Evolutionary conservation across 441 rosid genomes (phyloP).

Genomic region (Croton laevigatus): DNA sequence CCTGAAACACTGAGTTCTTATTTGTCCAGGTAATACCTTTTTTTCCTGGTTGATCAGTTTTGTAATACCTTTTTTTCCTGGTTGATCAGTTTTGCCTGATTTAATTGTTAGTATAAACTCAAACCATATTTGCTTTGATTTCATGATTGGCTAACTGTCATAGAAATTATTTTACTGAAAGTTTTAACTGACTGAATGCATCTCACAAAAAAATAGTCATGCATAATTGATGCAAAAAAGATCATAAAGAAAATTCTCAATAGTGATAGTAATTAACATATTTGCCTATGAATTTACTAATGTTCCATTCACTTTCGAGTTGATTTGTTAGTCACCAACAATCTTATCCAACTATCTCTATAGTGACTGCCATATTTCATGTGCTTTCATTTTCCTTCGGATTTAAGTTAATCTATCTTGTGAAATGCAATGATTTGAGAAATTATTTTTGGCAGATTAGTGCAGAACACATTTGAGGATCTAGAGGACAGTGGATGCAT

Average conservation of each 20-base stretch:
- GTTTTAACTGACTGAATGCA: background rate
- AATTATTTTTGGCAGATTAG: constrained; percentile 57
- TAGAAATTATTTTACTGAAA: background rate
- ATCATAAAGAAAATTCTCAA: background rate
- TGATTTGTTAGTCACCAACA: background rate
- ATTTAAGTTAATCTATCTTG: constrained; percentile 10
- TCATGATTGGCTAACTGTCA: background rate
- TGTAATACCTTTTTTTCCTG: constrained; percentile 19
- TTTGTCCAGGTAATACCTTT: constrained; percentile 64
- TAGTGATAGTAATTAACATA: background rate
- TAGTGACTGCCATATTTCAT: constrained; percentile 13
- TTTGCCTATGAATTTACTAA: background rate
- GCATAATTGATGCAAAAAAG: background rate
- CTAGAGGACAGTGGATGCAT: constrained; percentile 99
- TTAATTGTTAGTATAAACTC: background rate
- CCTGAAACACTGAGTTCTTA: constrained; percentile 71
- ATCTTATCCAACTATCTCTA: background rate
- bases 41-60: background rate
- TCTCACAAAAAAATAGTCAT: background rate
- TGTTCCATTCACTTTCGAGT: background rate
- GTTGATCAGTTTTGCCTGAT: constrained; percentile 4
- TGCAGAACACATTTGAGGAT: constrained; percentile 93
- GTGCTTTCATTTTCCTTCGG: background rate
- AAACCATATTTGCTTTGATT: background rate
- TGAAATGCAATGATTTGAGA: constrained; percentile 4